These are phyloP conservation scores for Mortierella sp. DNA, from an alignment of 371 early-diverging fungal genomes.

Conservation along the genomic window DNA sequence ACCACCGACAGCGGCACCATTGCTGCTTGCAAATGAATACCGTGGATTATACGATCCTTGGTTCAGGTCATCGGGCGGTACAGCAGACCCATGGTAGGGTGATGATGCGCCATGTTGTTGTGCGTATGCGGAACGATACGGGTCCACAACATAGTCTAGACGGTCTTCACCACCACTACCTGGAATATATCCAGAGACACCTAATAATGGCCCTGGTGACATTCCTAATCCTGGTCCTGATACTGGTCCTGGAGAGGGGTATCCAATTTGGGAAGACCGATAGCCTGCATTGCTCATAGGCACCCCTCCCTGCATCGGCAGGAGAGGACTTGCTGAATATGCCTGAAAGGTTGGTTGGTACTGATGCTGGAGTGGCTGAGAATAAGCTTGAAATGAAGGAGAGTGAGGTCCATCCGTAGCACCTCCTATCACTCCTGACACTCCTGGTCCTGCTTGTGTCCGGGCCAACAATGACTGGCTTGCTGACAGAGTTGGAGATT, in stretches of 20 bases:
- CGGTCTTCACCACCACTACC: conserved; percentile 4
- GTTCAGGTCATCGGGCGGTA: conserved; percentile 23
- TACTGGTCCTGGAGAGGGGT: conserved; percentile 8
- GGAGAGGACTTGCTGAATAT: conserved; percentile 4
- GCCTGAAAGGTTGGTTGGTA: conserved; percentile 6
- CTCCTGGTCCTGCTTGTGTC: conserved; percentile 4
- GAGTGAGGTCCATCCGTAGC: background rate
- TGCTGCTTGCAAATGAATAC: conserved; percentile 27
- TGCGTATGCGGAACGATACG: conserved; percentile 44
- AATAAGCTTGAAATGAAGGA: conserved; percentile 6
- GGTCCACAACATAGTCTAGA: conserved; percentile 18
- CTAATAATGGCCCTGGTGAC: too few relatives aligned
- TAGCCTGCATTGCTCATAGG: background rate
- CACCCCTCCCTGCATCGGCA: conserved; percentile 2
- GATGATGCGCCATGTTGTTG: conserved; percentile 27
- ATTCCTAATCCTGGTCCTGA: too few relatives aligned
- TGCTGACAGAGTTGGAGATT: conserved; percentile 6
- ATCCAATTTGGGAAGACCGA: background rate
- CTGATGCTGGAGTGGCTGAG: conserved; percentile 13
- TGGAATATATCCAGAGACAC: background rate
- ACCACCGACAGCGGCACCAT: background rate
- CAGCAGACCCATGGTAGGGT: conserved; percentile 14
- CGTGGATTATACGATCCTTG: conserved; percentile 7
- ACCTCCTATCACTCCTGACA: conserved; percentile 5
- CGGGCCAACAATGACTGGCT: conserved; percentile 7